These are phyloP conservation scores for Geranomyces michiganensis DNA, from an alignment of 192 early-diverging fungal genomes.

Conservation along the genomic window DNA sequence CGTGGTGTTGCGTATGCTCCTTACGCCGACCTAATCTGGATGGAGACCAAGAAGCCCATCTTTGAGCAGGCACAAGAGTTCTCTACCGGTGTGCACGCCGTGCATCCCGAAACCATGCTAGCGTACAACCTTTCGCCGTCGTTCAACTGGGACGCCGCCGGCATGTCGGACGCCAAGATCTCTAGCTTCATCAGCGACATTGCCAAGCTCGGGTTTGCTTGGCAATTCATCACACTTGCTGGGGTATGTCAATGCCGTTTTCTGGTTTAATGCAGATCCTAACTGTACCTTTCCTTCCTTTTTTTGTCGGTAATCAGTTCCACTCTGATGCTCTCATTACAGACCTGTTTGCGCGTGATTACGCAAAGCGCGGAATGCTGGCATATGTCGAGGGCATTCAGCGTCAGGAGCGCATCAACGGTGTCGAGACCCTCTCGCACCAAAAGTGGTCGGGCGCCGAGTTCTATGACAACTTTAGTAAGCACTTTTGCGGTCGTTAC, in stretches of 20 bases:
- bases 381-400: constrained; percentile 93
- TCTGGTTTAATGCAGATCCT: not conserved
- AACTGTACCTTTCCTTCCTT: not conserved
- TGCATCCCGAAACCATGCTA: constrained; percentile 81
- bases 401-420: constrained; percentile 85
- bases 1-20: constrained; percentile 81
- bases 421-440: constrained; percentile 90
- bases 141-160: constrained; percentile 98
- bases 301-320: constrained; percentile 61
- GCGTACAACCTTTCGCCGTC: constrained; percentile 97
- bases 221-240: constrained; percentile 97
- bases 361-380: constrained; percentile 86
- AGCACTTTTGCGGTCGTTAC: constrained; percentile 8
- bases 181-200: constrained; percentile 78
- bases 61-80: constrained; percentile 90
- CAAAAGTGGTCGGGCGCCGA: constrained; percentile 94
- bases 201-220: constrained; percentile 89
- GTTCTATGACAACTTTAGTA: constrained; percentile 82
- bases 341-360: constrained; percentile 86
- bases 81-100: constrained; percentile 75
- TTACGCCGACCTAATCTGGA: constrained; percentile 92
- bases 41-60: constrained; percentile 97
- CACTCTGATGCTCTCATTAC: constrained; percentile 87
- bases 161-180: constrained; percentile 90
- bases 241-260: constrained; percentile 52